phyloP scores from a whole-genome alignment of 306 rosid genomes.

The Crataegus laevigata region DNA sequence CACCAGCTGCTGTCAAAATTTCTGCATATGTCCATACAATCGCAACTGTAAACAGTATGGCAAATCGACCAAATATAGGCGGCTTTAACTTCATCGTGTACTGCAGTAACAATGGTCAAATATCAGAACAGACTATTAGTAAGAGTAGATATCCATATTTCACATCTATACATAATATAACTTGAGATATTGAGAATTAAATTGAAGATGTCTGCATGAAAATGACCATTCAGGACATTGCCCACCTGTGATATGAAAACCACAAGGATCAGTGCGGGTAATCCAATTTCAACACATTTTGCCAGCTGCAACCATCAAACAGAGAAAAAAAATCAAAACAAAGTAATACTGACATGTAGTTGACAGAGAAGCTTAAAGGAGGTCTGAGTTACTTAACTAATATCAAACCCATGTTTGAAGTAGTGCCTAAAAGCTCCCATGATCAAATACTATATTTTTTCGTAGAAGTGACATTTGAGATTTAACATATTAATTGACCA shows the following conservation, averaged over 20 bases:
- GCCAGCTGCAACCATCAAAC: conserved; percentile 55
- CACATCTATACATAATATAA: not conserved
- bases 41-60: conserved; percentile 49
- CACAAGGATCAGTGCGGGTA: conserved; percentile 65
- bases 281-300: conserved; percentile 83
- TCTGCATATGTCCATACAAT: conserved; percentile 77
- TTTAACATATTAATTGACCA: not conserved
- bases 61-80: conserved; percentile 38
- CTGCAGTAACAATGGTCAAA: conserved; percentile 43
- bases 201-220: conserved; percentile 2
- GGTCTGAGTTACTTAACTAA: not conserved
- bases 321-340: not conserved
- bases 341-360: not conserved
- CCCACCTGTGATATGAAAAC: conserved; percentile 67
- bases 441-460: not conserved
- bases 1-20: conserved; percentile 82
- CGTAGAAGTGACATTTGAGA: not conserved
- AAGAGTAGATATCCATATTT: not conserved
- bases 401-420: not conserved
- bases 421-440: not conserved
- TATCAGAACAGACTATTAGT: conserved; percentile 9
- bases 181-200: not conserved
- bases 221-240: conserved; percentile 4
- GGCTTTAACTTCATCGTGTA: conserved; percentile 41
- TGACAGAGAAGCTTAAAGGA: not conserved